Evolutionary conservation across 1,284 basidiomycete genomes (phyloP), one percentile per base, ranked within the genome.

Genomic region (Fomitopsis betulina): DNA sequence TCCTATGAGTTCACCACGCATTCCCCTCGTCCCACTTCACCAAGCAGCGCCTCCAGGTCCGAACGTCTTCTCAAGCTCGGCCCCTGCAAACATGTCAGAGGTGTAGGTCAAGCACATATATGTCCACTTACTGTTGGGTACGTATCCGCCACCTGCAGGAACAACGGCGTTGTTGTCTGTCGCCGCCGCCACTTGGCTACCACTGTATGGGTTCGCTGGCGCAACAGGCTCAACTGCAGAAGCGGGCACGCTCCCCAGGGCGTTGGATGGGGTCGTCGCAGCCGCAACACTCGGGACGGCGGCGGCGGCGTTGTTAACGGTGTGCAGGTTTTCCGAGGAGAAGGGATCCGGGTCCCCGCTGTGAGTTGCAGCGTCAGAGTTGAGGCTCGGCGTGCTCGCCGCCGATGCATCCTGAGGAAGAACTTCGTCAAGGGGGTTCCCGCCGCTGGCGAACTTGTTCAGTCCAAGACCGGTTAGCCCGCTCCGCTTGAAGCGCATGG

Each of bases 401-500:
- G 21, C 37, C 7, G 51, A 10, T 53, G 25, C 33, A 21, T 21
- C 39, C 12, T 53, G 35, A 21, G 52, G 37, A 19, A 51, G 49
- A 7, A 51, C 3, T 27, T n/a, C 25, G 32, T 51, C 33, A 32
- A 51, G 13, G 32, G 30, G 19, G 19, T 51, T 37, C 4, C 27
- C 33, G 30, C 21, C 17, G 39, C 32, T 25, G 12, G 27, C 13
- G 43, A 25, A 5, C 33, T 43, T 45, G 45, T 35, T 4, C 40
- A 55, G 30, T 35, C 47, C 39, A 17, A 47, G 42, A 7, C 23
- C 51, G 23, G 30, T 50, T 6, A 39, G 12, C 6, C 21, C 30
- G 21, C 39, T 47, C 21, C 58, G 58, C 38, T 51, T 42, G 50
- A 59, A 12, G 9, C 50, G 47, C 30, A 59, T 40, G 32, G 58